phyloP scores from a whole-genome alignment of 1,284 basidiomycete species.

The Trichosporon ovoides region DNA sequence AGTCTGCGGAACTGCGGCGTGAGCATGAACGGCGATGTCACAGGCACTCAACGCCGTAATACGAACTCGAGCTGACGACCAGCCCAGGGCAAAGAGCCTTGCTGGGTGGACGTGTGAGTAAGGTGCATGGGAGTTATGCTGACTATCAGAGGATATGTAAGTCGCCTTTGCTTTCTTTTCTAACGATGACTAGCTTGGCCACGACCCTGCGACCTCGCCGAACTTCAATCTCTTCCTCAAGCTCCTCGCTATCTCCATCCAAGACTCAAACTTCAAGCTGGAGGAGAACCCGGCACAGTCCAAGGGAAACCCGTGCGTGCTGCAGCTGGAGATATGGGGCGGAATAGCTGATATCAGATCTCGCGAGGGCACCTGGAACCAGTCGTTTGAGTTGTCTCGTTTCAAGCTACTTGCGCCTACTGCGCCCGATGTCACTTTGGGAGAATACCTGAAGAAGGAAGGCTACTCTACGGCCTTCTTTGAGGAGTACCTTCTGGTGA shows the following conservation, averaged over 20 bases:
- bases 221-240: constrained; percentile 70
- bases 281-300: too few relatives aligned
- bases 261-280: constrained; percentile 25
- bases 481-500: constrained; percentile 72
- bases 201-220: constrained; percentile 72
- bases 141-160: constrained; percentile 9
- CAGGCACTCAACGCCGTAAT: too few relatives aligned
- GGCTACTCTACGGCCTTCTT: constrained; percentile 65
- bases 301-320: too few relatives aligned
- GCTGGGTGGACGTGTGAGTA: constrained; percentile 65
- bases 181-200: constrained; percentile 58
- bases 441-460: constrained; percentile 62
- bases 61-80: too few relatives aligned
- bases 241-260: constrained; percentile 53
- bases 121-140: too few relatives aligned
- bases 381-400: constrained; percentile 69
- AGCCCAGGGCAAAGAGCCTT: constrained; percentile 51
- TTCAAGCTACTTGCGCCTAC: constrained; percentile 56
- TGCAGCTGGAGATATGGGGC: too few relatives aligned
- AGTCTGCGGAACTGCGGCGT: constrained; percentile 61
- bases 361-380: constrained; percentile 65
- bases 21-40: too few relatives aligned
- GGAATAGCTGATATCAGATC: constrained; percentile 48
- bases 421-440: constrained; percentile 57
- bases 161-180: neutral